phyloP scores from a whole-genome alignment of 345 rosid species.

The Rhizophora apiculata region DNA sequence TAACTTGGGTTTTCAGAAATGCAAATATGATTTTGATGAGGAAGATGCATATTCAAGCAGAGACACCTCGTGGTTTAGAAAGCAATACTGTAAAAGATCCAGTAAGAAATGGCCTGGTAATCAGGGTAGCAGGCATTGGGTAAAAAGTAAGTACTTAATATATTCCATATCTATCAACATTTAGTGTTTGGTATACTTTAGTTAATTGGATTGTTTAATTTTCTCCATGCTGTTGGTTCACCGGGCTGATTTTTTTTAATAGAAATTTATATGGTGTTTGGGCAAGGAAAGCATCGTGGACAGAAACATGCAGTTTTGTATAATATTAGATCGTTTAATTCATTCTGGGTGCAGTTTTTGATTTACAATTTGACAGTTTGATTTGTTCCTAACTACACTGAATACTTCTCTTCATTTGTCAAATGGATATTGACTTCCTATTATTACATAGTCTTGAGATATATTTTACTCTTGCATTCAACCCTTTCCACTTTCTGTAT shows the following conservation, averaged over 20 bases:
- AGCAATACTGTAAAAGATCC: constrained; percentile 41
- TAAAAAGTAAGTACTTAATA: constrained; percentile 51
- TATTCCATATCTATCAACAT: not conserved
- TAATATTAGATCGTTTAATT: not conserved
- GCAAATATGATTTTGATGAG: constrained; percentile 47
- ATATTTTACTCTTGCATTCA: not conserved
- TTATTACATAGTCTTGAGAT: not conserved
- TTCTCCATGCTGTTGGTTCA: not conserved
- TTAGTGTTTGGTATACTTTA: not conserved
- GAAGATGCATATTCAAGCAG: constrained; percentile 46
- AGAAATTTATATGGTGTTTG: not conserved
- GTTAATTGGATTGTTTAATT: not conserved
- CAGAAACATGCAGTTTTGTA: not conserved
- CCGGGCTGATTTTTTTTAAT: not conserved
- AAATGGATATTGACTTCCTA: not conserved
- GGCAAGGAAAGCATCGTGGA: not conserved
- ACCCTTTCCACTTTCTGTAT: not conserved
- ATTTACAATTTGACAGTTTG: not conserved
- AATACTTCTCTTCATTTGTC: not conserved
- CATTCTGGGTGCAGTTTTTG: not conserved
- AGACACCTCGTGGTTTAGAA: constrained; percentile 60
- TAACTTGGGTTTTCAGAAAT: constrained; percentile 39
- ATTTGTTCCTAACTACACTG: no score
- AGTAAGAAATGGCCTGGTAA: constrained; percentile 36
- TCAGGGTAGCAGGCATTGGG: constrained; percentile 30